phyloP scores from a whole-genome alignment of 2,329 filamentous ascomycete genomes.

The Aspergillus sp. region DNA sequence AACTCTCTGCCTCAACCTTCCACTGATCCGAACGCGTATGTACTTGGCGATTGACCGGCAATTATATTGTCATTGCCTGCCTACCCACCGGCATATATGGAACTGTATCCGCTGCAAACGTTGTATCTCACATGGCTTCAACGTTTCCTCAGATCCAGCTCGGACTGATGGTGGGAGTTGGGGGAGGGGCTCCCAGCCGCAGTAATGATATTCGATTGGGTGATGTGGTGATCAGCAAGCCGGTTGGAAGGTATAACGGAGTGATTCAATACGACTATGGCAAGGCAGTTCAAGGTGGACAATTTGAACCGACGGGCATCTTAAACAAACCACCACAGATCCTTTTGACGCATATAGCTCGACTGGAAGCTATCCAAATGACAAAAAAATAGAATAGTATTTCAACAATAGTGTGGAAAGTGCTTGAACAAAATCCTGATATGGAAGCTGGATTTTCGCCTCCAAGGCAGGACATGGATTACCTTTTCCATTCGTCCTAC shows the following conservation, averaged over 20 bases:
- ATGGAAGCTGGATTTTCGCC: no score
- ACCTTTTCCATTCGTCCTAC: background rate
- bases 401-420: no score
- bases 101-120: constrained; percentile 5
- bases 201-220: constrained; percentile 16
- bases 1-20: background rate
- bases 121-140: constrained; percentile 5
- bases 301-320: constrained; percentile 6
- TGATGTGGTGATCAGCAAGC: constrained; percentile 19
- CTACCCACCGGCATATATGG: constrained; percentile 4
- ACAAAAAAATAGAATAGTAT: no score
- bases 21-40: constrained; percentile 7
- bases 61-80: constrained; percentile 11
- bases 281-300: constrained; percentile 5
- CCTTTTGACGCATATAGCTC: no score
- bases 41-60: constrained; percentile 6
- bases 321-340: background rate
- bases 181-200: constrained; percentile 11
- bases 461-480: background rate
- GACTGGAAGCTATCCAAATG: no score
- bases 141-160: constrained; percentile 14
- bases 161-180: constrained; percentile 15
- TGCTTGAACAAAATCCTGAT: no score
- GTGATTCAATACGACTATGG: constrained; percentile 20
- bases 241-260: constrained; percentile 1